Percentiles rank a stretch among this genome's conserved stretches.
These are phyloP conservation scores for Fusarium azukiicola DNA, from an alignment of 2,329 filamentous ascomycete genomes.

Conservation along the genomic window DNA sequence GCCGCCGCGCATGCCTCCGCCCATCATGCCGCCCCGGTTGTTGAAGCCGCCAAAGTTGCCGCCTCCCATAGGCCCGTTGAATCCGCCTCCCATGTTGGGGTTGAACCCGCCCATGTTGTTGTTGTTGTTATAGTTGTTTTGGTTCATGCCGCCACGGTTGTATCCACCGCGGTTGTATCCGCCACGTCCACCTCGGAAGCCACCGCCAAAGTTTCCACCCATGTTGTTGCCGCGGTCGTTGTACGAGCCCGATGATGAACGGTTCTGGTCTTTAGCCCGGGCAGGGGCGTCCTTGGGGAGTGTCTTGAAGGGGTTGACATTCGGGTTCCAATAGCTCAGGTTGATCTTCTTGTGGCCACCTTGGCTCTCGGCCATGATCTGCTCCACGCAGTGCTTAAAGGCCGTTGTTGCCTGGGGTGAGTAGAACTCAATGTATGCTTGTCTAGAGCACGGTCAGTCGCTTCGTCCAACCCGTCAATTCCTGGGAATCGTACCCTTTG, in stretches of 20 bases:
- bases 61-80: constrained; percentile 74
- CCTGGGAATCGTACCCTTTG: constrained; percentile 85
- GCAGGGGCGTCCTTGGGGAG: constrained; percentile 91
- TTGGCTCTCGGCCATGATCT: constrained; percentile 72
- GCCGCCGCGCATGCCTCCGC: constrained; percentile 68
- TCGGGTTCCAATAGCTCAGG: constrained; percentile 87
- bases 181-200: constrained; percentile 76
- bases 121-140: constrained; percentile 66
- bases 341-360: constrained; percentile 85
- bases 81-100: constrained; percentile 71
- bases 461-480: not conserved
- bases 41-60: constrained; percentile 73
- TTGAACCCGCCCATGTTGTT: constrained; percentile 64
- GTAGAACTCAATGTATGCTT: constrained; percentile 92
- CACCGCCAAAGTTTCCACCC: constrained; percentile 73
- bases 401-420: constrained; percentile 92
- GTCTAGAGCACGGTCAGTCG: constrained; percentile 63
- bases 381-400: constrained; percentile 90
- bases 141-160: constrained; percentile 71
- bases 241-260: constrained; percentile 72
- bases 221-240: constrained; percentile 66
- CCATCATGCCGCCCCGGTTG: constrained; percentile 70
- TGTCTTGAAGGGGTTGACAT: constrained; percentile 93
- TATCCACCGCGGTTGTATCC: constrained; percentile 71
- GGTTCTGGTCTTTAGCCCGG: constrained; percentile 80